A percentile compares a stretch with the other conserved stretches of the same genome.
Evolutionary conservation across 768 basidiomycete genomes (phyloP).

Genomic region (Gloeopeniophorella convolvens): DNA sequence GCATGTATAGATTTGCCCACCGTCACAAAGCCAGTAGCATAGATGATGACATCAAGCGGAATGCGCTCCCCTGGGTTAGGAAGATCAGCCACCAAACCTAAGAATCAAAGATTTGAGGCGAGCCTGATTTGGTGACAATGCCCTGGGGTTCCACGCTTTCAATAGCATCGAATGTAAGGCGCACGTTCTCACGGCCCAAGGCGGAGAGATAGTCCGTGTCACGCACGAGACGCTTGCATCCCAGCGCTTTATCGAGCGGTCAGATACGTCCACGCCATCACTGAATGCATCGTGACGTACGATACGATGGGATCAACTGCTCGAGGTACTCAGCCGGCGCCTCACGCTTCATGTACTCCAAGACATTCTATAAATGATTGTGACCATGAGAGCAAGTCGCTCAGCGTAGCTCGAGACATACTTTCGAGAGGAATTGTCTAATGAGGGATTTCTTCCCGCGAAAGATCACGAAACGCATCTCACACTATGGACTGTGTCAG

Average conservation of each 20-base stretch:
- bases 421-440: not conserved
- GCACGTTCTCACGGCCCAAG: conserved; percentile 28
- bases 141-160: conserved; percentile 19
- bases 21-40: conserved; percentile 30
- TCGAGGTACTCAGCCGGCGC: conserved; percentile 29
- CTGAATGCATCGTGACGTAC: conserved; percentile 12
- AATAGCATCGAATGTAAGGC: conserved; percentile 24
- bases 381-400: not conserved
- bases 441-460: not conserved
- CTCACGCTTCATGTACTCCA: conserved; percentile 19
- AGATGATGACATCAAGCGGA: conserved; percentile 31
- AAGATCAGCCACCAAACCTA: not conserved
- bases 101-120: not conserved
- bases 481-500: not conserved
- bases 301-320: conserved; percentile 26
- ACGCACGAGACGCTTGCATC: conserved; percentile 28
- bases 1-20: conserved; percentile 18
- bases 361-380: not conserved
- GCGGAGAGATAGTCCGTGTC: conserved; percentile 30
- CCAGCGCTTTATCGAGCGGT: conserved; percentile 18
- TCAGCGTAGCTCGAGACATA: not conserved
- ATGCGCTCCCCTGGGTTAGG: conserved; percentile 22
- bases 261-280: not conserved
- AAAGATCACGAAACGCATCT: not conserved
- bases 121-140: conserved; percentile 25